Evolutionary conservation across 1,284 basidiomycete species (phyloP), one percentile per base, ranked within the genome.

Genomic region (Exobasidium cylindrosporum): DNA sequence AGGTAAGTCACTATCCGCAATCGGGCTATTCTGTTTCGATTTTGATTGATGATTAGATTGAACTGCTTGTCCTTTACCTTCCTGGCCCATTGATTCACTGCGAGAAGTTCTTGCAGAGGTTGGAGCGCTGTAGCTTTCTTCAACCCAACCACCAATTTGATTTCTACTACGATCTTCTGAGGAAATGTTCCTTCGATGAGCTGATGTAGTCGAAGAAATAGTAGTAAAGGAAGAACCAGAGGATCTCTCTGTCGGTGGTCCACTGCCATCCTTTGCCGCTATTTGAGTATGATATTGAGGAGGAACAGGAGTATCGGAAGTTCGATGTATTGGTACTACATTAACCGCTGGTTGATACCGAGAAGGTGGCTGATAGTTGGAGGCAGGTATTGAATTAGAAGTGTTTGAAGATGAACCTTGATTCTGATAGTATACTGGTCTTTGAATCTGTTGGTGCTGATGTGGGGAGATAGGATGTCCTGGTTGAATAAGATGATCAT

Each of bases 101-200:
- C 69, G 64, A n/a, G 73, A 75, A 58, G 68, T 73, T 29, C 73
- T 57, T 6, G 73, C 72, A 7, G 73, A 74, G 2, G 73, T 75
- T 6, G 73, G 73, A 1, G 73, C 70, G 44, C 72, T 75, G 57
- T 60, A 69, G 7, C 64, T 64, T 29, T 68, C 71, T 35, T 73
- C 72, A 45, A 56, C 63, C 17, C 53, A 64, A 65, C 44, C 46
- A 50, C 62, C 29, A 17, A 31, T 32, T 17, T 46, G 62, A 57
- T 40, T 59, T 65, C 52, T 50, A 56, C 60, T 58, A 60, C 40
- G 60, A 65, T 66, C 69, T 29, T 63, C 62, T 17, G 58, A 59
- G 54, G 24, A 64, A 65, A 30, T 64, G 63, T 24, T 58, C 35
- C 46, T 64, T n/a, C 62, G 44, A 62, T 31, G 24, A 28, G n/a